Evolutionary conservation across 176 grass and related monocot species (phyloP).

Genomic region (Aechmea fasciata): DNA sequence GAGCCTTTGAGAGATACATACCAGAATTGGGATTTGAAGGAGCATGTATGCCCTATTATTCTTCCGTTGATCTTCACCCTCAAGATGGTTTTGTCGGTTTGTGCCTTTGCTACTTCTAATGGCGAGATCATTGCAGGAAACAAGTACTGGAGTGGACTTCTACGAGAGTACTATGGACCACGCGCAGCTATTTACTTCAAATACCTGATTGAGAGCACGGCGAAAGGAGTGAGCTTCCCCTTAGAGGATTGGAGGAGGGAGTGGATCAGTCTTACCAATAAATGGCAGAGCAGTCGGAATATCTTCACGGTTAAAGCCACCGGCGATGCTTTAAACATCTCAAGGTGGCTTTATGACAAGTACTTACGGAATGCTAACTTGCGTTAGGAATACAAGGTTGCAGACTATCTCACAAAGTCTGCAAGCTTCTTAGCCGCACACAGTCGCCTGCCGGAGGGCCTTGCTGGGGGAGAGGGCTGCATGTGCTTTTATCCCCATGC

Average conservation of each 20-base stretch:
- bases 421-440: slow-evolving; percentile 15
- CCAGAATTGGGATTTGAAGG: too few relatives aligned
- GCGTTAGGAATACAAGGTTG: neutral
- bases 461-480: too few relatives aligned
- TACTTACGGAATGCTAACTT: slow-evolving; percentile 22
- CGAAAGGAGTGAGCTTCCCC: slow-evolving; percentile 36
- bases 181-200: slow-evolving; percentile 71
- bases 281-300: slow-evolving; percentile 58
- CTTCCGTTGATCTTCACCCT: too few relatives aligned
- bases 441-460: neutral
- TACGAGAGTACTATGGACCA: slow-evolving; percentile 58
- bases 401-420: neutral
- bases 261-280: slow-evolving; percentile 72
- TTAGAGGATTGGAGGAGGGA: slow-evolving; percentile 62
- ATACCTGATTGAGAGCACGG: slow-evolving; percentile 45
- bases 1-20: too few relatives aligned
- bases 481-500: too few relatives aligned
- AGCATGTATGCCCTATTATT: too few relatives aligned
- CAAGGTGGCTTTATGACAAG: slow-evolving; percentile 34
- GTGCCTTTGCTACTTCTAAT: neutral
- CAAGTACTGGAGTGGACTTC: slow-evolving; percentile 82
- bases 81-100: too few relatives aligned
- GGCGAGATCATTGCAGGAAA: slow-evolving; percentile 43
- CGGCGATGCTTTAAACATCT: slow-evolving; percentile 50
- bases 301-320: slow-evolving; percentile 33